phyloP scores from a whole-genome alignment of 257 asterid species.

The Knoxia roxburghii region DNA sequence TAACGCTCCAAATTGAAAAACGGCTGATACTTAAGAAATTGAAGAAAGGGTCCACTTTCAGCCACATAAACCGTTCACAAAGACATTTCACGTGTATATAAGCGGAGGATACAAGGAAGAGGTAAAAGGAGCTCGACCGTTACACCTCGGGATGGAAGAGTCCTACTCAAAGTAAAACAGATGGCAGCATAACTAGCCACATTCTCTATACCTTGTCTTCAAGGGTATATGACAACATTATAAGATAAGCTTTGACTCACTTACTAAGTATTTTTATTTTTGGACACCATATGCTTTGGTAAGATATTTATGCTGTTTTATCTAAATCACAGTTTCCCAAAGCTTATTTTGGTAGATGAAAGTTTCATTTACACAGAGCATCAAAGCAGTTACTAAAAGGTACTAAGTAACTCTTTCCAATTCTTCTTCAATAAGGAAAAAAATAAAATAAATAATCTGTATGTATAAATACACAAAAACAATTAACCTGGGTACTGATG shows the following conservation, averaged over 20 bases:
- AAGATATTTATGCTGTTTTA: background rate
- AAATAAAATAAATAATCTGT: too few species aligned
- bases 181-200: background rate
- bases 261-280: background rate
- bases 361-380: background rate
- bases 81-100: background rate
- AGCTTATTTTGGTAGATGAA: background rate
- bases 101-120: background rate
- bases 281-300: background rate
- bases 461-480: too few species aligned
- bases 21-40: background rate
- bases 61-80: background rate
- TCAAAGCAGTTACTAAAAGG: background rate
- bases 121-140: background rate
- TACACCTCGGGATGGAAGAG: background rate
- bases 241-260: background rate
- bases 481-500: background rate
- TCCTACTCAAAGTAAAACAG: background rate
- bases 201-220: too few species aligned
- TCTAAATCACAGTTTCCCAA: background rate
- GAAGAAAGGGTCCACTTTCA: background rate
- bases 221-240: background rate
- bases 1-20: background rate
- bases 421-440: background rate
- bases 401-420: background rate